Conservation (phyloP, 2,329 filamentous ascomycete species). For the Pestalotiopsis sp. region DNA sequence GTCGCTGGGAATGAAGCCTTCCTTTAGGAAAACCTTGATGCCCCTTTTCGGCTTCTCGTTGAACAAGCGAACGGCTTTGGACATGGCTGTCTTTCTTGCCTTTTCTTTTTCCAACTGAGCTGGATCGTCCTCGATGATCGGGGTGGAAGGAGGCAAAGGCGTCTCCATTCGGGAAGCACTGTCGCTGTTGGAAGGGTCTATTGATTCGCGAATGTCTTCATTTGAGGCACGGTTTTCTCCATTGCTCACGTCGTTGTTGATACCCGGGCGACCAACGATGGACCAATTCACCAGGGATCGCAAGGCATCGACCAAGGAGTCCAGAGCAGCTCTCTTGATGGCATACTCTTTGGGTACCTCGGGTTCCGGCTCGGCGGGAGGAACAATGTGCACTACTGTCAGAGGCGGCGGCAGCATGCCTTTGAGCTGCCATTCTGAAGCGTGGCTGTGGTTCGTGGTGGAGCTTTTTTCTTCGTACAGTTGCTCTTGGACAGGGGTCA, state of each 20-base stretch:
- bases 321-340: constrained; percentile 86
- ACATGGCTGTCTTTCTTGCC: constrained; percentile 87
- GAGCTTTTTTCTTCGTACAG: constrained; percentile 80
- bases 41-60: constrained; percentile 98
- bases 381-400: constrained; percentile 74
- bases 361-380: constrained; percentile 61
- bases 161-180: constrained; percentile 65
- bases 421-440: constrained; percentile 82
- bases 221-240: constrained; percentile 56
- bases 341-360: constrained; percentile 87
- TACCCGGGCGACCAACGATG: constrained; percentile 64
- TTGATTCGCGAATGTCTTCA: constrained; percentile 67
- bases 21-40: constrained; percentile 79
- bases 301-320: constrained; percentile 85
- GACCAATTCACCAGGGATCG: constrained; percentile 94
- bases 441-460: constrained; percentile 51
- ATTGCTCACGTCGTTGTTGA: constrained; percentile 49
- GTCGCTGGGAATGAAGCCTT: constrained; percentile 85
- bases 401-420: constrained; percentile 86
- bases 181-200: constrained; percentile 70
- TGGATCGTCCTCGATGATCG: constrained; percentile 82
- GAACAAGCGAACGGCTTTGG: constrained; percentile 87
- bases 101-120: constrained; percentile 94
- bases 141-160: constrained; percentile 65
- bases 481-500: constrained; percentile 79